These are phyloP conservation scores for Paramecium bursaria DNA, from an alignment of 73 alveolate genomes.

Conservation along the genomic window DNA sequence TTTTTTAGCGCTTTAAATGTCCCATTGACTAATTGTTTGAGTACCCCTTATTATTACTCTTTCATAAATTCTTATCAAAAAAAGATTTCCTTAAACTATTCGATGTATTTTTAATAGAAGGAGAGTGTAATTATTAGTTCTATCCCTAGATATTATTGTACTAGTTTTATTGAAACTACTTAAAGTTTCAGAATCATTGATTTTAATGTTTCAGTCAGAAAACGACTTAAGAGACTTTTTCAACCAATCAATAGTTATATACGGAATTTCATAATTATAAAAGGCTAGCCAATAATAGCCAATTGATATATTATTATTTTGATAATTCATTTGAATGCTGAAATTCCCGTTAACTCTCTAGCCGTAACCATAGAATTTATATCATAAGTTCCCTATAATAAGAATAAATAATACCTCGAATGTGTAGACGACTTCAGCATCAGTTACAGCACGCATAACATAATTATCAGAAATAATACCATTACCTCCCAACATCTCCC, in stretches of 20 bases:
- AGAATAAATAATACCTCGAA: constrained; percentile 74
- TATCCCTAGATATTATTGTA: neutral
- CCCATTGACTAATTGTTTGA: neutral
- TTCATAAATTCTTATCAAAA: neutral
- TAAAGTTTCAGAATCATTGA: constrained; percentile 18
- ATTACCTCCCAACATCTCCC: constrained; percentile 90
- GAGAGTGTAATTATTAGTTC: constrained; percentile 4
- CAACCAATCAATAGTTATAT: constrained; percentile 4
- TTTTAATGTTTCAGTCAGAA: constrained; percentile 8
- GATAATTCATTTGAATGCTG: constrained; percentile 72
- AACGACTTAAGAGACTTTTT: neutral
- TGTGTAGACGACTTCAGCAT: constrained; percentile 87
- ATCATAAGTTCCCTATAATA: constrained; percentile 75
- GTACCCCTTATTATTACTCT: constrained; percentile 12
- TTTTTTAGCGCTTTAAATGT: neutral
- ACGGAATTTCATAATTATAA: constrained; percentile 34
- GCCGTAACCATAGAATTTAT: constrained; percentile 73
- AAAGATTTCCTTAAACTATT: constrained; percentile 7
- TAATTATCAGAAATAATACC: constrained; percentile 84
- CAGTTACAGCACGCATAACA: constrained; percentile 80
- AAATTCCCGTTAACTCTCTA: constrained; percentile 71
- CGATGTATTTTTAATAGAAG: constrained; percentile 28
- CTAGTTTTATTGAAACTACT: neutral
- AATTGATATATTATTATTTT: constrained; percentile 25
- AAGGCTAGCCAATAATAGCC: neutral